phyloP scores from a whole-genome alignment of 345 rosid species.

The Eucalyptus rudis region DNA sequence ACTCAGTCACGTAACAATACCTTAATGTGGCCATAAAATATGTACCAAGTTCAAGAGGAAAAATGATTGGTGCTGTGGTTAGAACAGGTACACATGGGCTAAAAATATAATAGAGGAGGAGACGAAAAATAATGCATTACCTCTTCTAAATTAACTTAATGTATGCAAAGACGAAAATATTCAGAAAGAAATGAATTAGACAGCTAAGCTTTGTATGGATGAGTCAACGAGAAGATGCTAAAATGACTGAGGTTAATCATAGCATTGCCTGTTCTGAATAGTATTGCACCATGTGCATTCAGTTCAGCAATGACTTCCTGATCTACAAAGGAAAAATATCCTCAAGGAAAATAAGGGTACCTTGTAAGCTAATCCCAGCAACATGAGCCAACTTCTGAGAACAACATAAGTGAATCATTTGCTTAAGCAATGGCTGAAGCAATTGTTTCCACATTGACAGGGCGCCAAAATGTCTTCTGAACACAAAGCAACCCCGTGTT shows the following conservation, averaged over 20 bases:
- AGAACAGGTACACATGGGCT: background rate
- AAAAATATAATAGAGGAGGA: background rate
- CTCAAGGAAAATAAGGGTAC: background rate
- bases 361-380: background rate
- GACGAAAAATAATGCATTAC: background rate
- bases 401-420: background rate
- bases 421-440: constrained; percentile 37
- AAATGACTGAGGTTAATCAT: background rate
- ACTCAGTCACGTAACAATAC: background rate
- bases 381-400: background rate
- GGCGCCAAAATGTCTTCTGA: constrained; percentile 75
- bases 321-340: background rate
- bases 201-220: background rate
- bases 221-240: background rate
- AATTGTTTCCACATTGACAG: constrained; percentile 37
- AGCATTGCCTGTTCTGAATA: background rate
- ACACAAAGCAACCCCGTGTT: constrained; percentile 42
- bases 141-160: background rate
- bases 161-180: background rate
- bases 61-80: background rate
- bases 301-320: background rate
- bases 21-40: background rate
- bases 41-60: background rate
- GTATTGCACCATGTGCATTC: background rate
- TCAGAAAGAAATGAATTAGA: background rate